Evolutionary conservation across 73 alveolate genomes (phyloP).

Genomic region (Effrenium voratum): DNA sequence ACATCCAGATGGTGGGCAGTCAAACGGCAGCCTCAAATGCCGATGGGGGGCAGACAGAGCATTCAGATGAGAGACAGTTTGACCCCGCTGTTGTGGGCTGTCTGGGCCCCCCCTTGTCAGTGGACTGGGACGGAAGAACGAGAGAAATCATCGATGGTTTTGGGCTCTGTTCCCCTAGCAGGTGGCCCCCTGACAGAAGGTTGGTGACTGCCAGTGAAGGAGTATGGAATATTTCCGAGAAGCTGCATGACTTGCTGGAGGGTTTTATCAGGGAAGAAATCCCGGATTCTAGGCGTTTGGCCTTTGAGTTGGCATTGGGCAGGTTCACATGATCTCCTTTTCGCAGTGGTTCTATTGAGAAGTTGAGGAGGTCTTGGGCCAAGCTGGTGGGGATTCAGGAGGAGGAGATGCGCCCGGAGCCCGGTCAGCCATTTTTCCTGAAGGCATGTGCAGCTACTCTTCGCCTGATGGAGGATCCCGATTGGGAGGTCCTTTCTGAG

Average conservation of each 20-base stretch:
- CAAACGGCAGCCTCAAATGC: no score
- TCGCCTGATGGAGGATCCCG: not conserved
- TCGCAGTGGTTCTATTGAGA: not conserved
- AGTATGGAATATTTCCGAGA: not conserved
- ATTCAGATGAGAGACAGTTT: no score
- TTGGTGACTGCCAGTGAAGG: not conserved
- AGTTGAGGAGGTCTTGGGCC: not conserved
- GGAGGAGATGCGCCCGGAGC: not conserved
- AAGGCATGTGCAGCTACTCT: not conserved
- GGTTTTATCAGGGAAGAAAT: not conserved
- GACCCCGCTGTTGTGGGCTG: no score
- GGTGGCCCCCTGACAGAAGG: not conserved
- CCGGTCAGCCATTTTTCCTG: not conserved
- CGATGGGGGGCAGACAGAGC: no score
- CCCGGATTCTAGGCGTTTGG: not conserved
- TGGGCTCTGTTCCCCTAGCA: not conserved
- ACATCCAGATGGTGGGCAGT: no score
- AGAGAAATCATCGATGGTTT: not conserved
- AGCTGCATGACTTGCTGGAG: not conserved
- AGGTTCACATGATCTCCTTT: not conserved
- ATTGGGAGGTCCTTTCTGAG: not conserved
- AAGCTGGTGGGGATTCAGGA: not conserved
- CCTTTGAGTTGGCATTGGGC: not conserved
- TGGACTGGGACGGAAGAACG: not conserved
- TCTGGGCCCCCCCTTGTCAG: no score